Conservation (phyloP, 164 flowering plant genomes). For the Berberis vulgaris region DNA sequence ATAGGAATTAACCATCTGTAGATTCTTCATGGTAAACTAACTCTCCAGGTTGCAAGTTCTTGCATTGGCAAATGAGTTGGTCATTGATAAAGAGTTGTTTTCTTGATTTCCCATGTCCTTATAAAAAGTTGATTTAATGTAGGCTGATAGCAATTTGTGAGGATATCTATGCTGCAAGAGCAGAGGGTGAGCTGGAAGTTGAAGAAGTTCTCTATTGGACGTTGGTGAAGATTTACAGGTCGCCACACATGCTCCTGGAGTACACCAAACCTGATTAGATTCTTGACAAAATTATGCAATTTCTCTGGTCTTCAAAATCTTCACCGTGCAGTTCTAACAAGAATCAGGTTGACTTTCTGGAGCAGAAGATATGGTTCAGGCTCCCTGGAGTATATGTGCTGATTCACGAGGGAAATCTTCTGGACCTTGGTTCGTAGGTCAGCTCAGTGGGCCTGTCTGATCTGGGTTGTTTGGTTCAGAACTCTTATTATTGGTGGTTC, state of each 20-base stretch:
- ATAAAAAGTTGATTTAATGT: constrained; percentile 3
- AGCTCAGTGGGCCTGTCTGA: too few relatives aligned
- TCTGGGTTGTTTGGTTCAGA: too few relatives aligned
- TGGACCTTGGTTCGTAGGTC: too few relatives aligned
- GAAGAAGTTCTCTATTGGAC: constrained; percentile 99
- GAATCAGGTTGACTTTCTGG: background rate
- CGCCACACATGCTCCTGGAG: constrained; percentile 98
- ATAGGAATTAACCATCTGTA: too few relatives aligned
- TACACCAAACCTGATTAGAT: constrained; percentile 77
- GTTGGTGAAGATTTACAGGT: constrained; percentile 79
- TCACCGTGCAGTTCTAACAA: background rate
- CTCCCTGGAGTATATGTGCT: too few relatives aligned
- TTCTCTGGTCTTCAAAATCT: background rate
- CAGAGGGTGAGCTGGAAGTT: constrained; percentile 96
- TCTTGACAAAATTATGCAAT: background rate
- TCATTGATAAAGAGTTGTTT: background rate
- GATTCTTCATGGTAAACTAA: background rate
- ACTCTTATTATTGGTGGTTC: too few relatives aligned
- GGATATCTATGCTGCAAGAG: constrained; percentile 96
- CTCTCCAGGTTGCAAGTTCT: constrained; percentile 1
- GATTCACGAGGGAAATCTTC: too few relatives aligned
- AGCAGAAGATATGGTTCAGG: too few relatives aligned
- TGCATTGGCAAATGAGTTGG: too few relatives aligned
- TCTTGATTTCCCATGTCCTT: background rate
- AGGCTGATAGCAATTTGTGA: constrained; percentile 96